A percentile compares a stretch with the other conserved stretches of the same genome.
These are phyloP conservation scores for Solanum medicagineum DNA, from an alignment of 257 asterid genomes.

Conservation along the genomic window DNA sequence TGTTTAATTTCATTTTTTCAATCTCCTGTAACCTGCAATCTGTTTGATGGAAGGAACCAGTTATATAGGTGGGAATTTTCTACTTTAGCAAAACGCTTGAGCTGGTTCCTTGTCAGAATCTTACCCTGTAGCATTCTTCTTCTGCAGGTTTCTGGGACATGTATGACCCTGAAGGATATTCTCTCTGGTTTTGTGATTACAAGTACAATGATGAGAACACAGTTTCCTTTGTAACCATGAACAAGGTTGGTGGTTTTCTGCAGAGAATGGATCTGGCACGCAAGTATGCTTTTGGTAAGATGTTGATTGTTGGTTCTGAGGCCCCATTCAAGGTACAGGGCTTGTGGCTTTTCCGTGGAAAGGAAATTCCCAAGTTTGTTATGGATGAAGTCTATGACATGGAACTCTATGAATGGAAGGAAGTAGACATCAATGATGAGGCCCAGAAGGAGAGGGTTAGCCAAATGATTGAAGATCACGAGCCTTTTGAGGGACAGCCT, in stretches of 20 bases:
- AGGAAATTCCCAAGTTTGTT: conserved; percentile 65
- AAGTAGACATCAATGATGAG: conserved; percentile 70
- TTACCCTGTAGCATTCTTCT: not conserved
- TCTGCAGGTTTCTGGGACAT: conserved; percentile 90
- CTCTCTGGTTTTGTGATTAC: conserved; percentile 94
- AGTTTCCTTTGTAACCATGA: conserved; percentile 78
- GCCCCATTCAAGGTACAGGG: conserved; percentile 90
- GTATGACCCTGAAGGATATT: conserved; percentile 96
- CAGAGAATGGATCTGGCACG: conserved; percentile 94
- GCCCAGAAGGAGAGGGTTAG: conserved; percentile 84
- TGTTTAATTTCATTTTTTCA: not conserved
- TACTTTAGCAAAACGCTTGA: not conserved
- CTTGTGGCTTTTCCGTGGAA: conserved; percentile 84
- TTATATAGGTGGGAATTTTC: not conserved
- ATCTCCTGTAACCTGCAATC: not conserved
- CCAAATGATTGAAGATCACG: conserved; percentile 88
- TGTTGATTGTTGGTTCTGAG: conserved; percentile 72
- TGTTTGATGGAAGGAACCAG: not conserved
- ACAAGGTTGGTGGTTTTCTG: conserved; percentile 88
- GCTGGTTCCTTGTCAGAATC: not conserved
- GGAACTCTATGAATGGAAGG: conserved; percentile 84
- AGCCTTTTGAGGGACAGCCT: conserved; percentile 84
- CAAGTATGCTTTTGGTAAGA: conserved; percentile 91
- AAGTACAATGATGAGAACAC: conserved; percentile 86
- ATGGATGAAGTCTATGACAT: conserved; percentile 82